phyloP scores from a whole-genome alignment of 1,139 yeast genomes.

The Yamadazyma spencermartinsiae region DNA sequence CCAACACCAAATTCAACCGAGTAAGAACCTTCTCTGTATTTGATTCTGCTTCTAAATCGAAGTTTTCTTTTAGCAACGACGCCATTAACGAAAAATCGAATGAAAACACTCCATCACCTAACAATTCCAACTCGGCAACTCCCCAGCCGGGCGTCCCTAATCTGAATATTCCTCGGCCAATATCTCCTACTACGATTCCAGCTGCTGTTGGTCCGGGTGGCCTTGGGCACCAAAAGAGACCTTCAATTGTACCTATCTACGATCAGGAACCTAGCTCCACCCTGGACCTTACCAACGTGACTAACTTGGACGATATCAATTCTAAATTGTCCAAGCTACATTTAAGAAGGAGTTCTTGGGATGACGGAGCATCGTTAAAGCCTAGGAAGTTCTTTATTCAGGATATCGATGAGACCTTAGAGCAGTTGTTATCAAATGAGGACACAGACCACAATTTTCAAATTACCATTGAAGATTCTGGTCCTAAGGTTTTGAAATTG shows the following conservation, averaged over 20 bases:
- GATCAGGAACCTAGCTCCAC: slow-evolving; percentile 19
- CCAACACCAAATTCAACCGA: slow-evolving; percentile 39
- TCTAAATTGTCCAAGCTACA: slow-evolving; percentile 14
- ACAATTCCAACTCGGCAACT: slow-evolving; percentile 10
- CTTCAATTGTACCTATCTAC: slow-evolving; percentile 38
- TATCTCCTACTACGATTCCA: not conserved
- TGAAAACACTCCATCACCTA: slow-evolving; percentile 13
- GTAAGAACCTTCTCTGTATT: slow-evolving; percentile 54
- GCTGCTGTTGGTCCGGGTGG: not conserved
- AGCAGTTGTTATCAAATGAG: slow-evolving; percentile 69
- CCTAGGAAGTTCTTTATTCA: slow-evolving; percentile 66
- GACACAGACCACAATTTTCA: slow-evolving; percentile 87
- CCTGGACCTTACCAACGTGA: slow-evolving; percentile 11
- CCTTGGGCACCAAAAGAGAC: slow-evolving; percentile 16
- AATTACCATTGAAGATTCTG: slow-evolving; percentile 88
- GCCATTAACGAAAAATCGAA: slow-evolving; percentile 15
- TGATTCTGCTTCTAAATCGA: slow-evolving; percentile 18
- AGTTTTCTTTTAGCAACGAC: slow-evolving; percentile 7
- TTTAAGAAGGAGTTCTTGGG: slow-evolving; percentile 65
- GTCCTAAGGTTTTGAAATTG: slow-evolving; percentile 83
- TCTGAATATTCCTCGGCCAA: not conserved
- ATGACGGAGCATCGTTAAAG: slow-evolving; percentile 43
- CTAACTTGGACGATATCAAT: slow-evolving; percentile 6
- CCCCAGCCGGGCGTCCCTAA: slow-evolving; percentile 10
- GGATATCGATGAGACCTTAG: slow-evolving; percentile 73